Conservation (phyloP, 2,329 filamentous ascomycete genomes). For the Colletotrichum graminicola region DNA sequence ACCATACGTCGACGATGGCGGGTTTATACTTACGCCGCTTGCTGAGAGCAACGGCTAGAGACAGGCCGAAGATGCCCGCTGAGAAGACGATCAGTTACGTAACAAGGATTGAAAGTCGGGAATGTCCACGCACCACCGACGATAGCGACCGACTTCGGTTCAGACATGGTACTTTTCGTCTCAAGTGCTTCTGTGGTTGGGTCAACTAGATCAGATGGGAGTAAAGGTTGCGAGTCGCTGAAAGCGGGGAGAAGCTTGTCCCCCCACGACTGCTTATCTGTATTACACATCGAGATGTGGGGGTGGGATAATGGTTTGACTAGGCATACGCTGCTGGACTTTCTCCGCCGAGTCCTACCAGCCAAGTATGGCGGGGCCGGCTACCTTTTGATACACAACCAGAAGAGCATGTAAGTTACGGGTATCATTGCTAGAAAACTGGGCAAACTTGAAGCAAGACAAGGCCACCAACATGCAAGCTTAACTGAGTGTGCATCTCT, state of each 20-base stretch:
- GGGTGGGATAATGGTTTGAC: not conserved
- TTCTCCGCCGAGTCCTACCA: not conserved
- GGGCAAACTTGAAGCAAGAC: too few species aligned
- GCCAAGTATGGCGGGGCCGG: not conserved
- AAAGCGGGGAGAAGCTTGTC: constrained; percentile 15
- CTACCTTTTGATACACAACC: not conserved
- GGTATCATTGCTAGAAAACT: not conserved
- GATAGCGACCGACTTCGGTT: constrained; percentile 23
- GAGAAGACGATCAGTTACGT: not conserved
- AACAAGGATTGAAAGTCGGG: not conserved
- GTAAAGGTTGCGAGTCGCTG: not conserved
- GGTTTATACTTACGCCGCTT: constrained; percentile 40
- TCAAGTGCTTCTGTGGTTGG: not conserved
- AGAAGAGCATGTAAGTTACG: not conserved
- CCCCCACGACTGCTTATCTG: constrained; percentile 26
- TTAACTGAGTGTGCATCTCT: not conserved
- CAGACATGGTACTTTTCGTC: constrained; percentile 16
- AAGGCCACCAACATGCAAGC: not conserved
- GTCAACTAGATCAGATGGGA: not conserved
- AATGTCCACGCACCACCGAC: constrained; percentile 10
- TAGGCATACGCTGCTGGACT: not conserved
- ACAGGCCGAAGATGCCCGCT: constrained; percentile 47
- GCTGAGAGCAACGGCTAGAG: constrained; percentile 45
- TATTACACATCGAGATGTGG: not conserved
- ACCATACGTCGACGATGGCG: too few species aligned